Conservation (phyloP, 2,329 filamentous ascomycete species). For the Ophiostoma quercus region DNA sequence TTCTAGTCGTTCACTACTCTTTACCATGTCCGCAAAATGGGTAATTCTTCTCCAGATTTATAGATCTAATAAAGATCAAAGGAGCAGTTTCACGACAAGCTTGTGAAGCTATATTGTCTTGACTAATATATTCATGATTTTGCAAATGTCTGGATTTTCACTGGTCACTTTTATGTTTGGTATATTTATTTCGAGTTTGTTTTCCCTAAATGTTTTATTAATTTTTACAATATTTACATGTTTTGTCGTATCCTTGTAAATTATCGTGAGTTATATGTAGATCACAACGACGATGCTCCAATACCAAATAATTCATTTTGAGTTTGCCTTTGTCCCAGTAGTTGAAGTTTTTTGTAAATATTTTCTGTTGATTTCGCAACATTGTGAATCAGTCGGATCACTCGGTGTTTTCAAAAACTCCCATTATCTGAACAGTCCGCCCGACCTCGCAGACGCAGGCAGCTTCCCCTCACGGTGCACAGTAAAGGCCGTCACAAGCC, state of each 20-base stretch:
- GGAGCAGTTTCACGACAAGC: neutral
- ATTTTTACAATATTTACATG: neutral
- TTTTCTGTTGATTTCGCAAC: no score
- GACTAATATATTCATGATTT: neutral
- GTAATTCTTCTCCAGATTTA: neutral
- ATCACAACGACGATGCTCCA: neutral
- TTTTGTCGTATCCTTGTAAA: neutral
- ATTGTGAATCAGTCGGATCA: neutral
- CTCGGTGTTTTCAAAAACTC: neutral
- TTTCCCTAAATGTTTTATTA: neutral
- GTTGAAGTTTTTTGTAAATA: neutral
- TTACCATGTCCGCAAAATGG: neutral
- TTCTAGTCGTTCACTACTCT: neutral
- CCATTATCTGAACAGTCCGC: neutral
- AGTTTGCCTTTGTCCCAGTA: neutral
- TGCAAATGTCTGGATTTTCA: conserved; percentile 1
- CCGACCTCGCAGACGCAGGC: neutral
- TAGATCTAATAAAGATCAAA: neutral
- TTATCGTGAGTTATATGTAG: neutral
- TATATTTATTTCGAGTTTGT: neutral
- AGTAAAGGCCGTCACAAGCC: neutral
- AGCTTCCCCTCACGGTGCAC: neutral
- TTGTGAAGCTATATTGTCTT: neutral
- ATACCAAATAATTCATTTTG: no score
- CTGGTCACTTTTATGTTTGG: neutral